phyloP scores from a whole-genome alignment of 202 grass and related monocot genomes.

The Dendrocalamus latiflorus region DNA sequence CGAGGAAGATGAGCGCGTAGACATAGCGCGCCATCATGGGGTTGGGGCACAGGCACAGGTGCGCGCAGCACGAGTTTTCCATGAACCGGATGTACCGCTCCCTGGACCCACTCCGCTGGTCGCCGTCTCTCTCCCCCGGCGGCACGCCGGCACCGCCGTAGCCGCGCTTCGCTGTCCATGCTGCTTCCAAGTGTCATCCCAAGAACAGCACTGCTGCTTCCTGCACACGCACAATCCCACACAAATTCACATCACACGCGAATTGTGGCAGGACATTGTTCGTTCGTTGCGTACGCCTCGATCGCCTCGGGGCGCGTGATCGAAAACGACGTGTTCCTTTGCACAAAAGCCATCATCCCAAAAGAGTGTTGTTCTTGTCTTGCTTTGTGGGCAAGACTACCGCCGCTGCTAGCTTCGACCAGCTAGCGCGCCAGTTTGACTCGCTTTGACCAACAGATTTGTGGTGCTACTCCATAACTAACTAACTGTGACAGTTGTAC shows the following conservation, averaged over 20 bases:
- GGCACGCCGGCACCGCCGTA: neutral
- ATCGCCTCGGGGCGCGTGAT: neutral
- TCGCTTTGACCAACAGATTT: neutral
- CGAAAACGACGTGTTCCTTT: conserved; percentile 30
- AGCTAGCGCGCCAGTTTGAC: neutral
- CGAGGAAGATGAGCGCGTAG: conserved; percentile 85
- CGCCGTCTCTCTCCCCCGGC: neutral
- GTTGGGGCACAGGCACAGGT: conserved; percentile 48
- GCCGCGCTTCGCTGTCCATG: neutral
- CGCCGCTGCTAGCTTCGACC: neutral
- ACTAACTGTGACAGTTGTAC: neutral
- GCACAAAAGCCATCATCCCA: conserved; percentile 4
- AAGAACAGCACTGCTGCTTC: neutral
- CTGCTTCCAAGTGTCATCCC: neutral
- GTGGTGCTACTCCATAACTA: neutral
- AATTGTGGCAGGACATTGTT: neutral
- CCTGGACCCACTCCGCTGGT: neutral
- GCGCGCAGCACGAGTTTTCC: conserved; percentile 59
- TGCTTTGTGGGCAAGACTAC: conserved; percentile 19
- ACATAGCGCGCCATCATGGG: conserved; percentile 75
- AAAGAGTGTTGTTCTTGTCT: conserved; percentile 2
- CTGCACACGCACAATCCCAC: neutral
- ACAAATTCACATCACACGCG: conserved; percentile 11
- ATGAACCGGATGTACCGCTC: conserved; percentile 40
- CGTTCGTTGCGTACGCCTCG: conserved; percentile 29